Conservation (phyloP, 2,329 filamentous ascomycete genomes). For the Rutstroemia sydowiana region DNA sequence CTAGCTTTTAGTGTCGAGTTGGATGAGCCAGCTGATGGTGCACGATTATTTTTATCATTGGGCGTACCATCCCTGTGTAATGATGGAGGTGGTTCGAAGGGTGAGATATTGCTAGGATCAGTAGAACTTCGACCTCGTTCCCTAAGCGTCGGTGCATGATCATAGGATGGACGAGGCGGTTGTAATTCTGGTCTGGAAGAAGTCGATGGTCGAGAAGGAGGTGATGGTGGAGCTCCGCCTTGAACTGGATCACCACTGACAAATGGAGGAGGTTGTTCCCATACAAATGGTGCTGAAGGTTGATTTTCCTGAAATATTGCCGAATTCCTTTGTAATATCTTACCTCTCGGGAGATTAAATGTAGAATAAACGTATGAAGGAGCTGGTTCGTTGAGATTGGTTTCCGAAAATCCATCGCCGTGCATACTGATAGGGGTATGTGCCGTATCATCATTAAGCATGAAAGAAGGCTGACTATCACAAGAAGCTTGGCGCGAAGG, state of each 20-base stretch:
- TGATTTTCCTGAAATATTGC: slow-evolving; percentile 48
- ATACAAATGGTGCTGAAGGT: slow-evolving; percentile 48
- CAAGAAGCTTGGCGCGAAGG: slow-evolving; percentile 57
- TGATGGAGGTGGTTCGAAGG: slow-evolving; percentile 25
- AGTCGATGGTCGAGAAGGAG: slow-evolving; percentile 53
- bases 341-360: slow-evolving; percentile 75
- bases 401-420: slow-evolving; percentile 59
- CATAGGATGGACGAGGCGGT: slow-evolving; percentile 39
- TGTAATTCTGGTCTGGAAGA: slow-evolving; percentile 33
- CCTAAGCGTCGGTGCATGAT: slow-evolving; percentile 37
- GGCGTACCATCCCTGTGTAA: slow-evolving; percentile 35
- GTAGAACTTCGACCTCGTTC: slow-evolving; percentile 38
- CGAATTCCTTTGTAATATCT: slow-evolving; percentile 64
- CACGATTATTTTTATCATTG: slow-evolving; percentile 12
- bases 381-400: slow-evolving; percentile 40
- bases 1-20: slow-evolving; percentile 32
- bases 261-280: slow-evolving; percentile 42
- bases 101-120: slow-evolving; percentile 24
- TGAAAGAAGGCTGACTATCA: slow-evolving; percentile 56
- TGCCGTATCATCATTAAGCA: slow-evolving; percentile 56
- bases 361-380: slow-evolving; percentile 83
- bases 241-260: slow-evolving; percentile 38
- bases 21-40: slow-evolving; percentile 22
- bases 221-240: slow-evolving; percentile 49
- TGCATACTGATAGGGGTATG: slow-evolving; percentile 67